These are phyloP conservation scores for Candida nitratophila DNA, from an alignment of 805 yeast genomes.

Conservation along the genomic window DNA sequence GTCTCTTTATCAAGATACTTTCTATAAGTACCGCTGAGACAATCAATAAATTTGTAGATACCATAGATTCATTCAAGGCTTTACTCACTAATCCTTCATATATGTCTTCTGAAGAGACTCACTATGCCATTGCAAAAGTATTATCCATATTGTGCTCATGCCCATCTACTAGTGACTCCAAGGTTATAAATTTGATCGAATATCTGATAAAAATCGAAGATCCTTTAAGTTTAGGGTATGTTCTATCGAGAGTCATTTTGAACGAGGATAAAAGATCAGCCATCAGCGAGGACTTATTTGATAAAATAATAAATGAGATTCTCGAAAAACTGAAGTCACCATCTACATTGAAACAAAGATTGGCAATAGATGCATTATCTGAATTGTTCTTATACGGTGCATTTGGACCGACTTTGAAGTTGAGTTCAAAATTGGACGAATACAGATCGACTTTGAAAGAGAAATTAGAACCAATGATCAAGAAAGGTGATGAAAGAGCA, in stretches of 20 bases:
- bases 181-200: slow-evolving; percentile 4
- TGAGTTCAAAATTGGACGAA: slow-evolving; percentile 11
- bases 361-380: slow-evolving; percentile 32
- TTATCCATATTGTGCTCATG: slow-evolving; percentile 31
- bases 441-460: slow-evolving; percentile 21
- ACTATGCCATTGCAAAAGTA: slow-evolving; percentile 14
- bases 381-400: slow-evolving; percentile 41
- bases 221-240: slow-evolving; percentile 32
- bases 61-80: slow-evolving; percentile 9
- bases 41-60: slow-evolving; percentile 6
- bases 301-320: background rate
- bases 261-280: slow-evolving; percentile 12
- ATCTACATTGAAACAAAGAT: slow-evolving; percentile 14
- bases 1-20: slow-evolving; percentile 15
- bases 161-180: slow-evolving; percentile 15
- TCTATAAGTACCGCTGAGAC: slow-evolving; percentile 14
- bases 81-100: slow-evolving; percentile 8
- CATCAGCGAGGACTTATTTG: slow-evolving; percentile 8
- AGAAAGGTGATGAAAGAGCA: slow-evolving; percentile 54
- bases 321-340: slow-evolving; percentile 12
- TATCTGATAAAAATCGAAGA: slow-evolving; percentile 6
- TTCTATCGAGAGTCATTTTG: slow-evolving; percentile 39
- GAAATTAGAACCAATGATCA: slow-evolving; percentile 32
- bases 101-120: slow-evolving; percentile 17
- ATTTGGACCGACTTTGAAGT: slow-evolving; percentile 28